Base-by-base conservation (phyloP, 441 rosid species). In the Sinapis alba region DNA sequence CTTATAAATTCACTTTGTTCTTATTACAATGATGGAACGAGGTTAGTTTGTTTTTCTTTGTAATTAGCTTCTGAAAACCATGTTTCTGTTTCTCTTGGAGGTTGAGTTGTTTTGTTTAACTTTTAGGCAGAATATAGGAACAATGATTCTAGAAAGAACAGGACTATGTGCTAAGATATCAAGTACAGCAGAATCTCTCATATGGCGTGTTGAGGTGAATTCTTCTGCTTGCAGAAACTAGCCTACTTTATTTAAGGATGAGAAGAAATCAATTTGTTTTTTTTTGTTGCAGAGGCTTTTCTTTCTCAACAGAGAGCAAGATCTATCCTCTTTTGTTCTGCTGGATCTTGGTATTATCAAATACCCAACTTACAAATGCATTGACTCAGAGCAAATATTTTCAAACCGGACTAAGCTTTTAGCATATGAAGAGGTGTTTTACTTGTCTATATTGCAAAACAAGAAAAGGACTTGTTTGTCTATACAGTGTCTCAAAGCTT, bases 221-320 rank as follows among this genome's bases (percentile, higher is more conserved):
- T 74, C 34, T 50, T 71, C 18, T 19, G 26, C 62, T 19, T 57
- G 3, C 30, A 12, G 10, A 45, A 47, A 27, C 23, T 76, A 19
- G 57, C 18, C 9, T 53, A 58, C 41, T 47, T 12, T 13, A 50
- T 11, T 27, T 20, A 4, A 32, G 18, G 30, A 50, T 8, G 23
- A 50, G 11, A 19, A 67, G 53, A 69, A 58, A 72, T 12, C 50
- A 50, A 50, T 56, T 70, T 28, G 63, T 61, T 50, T 71, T 27
- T 27, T 36, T 6, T 21, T 70, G 51, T 26, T 84, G 87, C 95
- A 95, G 99, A 86, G 98, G 70, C 93, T 91, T 74, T 93, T 95
- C 86, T 95, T 95, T 80, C 88, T 95, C 73, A 91, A 91, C 68
- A 97, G 97, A 75, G 96, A 88, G 70, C 97, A 91, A 82, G 90